Base-by-base conservation (phyloP, 1,284 basidiomycete genomes). In the Pascua guehoae region DNA sequence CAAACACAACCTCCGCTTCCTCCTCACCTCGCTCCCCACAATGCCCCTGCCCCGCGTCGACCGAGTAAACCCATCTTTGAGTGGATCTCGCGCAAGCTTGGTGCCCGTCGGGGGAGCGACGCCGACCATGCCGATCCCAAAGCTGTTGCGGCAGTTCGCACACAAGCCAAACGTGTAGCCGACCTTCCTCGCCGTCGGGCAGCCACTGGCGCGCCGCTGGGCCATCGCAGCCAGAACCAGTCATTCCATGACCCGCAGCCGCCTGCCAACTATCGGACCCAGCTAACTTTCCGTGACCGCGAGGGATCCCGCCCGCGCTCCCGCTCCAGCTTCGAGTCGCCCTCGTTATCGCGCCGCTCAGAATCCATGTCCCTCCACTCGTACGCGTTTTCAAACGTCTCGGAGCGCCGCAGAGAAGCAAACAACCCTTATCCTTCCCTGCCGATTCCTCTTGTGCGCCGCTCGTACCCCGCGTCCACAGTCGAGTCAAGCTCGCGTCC, bases 61-160 rank as follows among this genome's bases (percentile, higher is more conserved):
- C 52, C 47, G n/a, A 64, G 57, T 42, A 90, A 91, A 73, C 91
- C 91, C 4, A 86, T 94, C 65, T 87, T 93, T 68, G 89, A 90
- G 66, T 94, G 91, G 91, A 86, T 94, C 64, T 87, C 91, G 64
- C 85, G 89, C 64, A 94, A 94, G 75, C 80, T 93, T 15, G 71
- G 68, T 10, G 64, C 62, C 8, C 62, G 66, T 0, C 64, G 72
- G 24, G 46, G 45, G 61, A 56, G 68, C 60, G 37, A 66, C 57
- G 54, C 51, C 48, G 49, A 58, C 39, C 50, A 61, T 12, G 17
- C 43, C 14, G 62, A 60, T 38, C 47, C 47, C 24, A 46, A 50
- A 44, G 39, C 47, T 2, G 50, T 48, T n/a, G 38, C 51, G 37
- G 43, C 43, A 7, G 40, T 16, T 11, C 24, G 14, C 7, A 17